phyloP scores from a whole-genome alignment of 352 stramenopile species.

The Pythium graminicola region DNA sequence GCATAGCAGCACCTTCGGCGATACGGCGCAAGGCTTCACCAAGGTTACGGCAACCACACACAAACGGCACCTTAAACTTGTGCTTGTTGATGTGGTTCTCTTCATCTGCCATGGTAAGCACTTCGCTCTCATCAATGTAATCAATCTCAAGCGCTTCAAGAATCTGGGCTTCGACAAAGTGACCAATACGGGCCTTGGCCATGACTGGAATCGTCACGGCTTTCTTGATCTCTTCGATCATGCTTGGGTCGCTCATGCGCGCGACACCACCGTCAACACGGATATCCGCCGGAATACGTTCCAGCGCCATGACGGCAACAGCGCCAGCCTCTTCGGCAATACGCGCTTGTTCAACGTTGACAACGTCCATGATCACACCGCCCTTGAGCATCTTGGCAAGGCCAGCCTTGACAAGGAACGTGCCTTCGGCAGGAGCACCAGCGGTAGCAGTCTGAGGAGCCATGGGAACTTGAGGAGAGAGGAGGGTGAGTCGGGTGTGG shows the following conservation, averaged over 20 bases:
- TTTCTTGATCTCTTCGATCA: conserved; percentile 98
- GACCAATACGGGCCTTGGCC: conserved; percentile 97
- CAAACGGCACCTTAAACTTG: conserved; percentile 97
- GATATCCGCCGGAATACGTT: conserved; percentile 98
- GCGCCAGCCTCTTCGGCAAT: conserved; percentile 97
- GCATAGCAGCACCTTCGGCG: conserved; percentile 95
- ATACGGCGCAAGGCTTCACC: conserved; percentile 94
- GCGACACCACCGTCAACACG: conserved; percentile 94
- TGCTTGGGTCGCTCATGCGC: conserved; percentile 95
- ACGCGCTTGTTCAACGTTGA: conserved; percentile 89
- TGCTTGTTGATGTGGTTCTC: conserved; percentile 96
- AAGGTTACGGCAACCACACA: conserved; percentile 97
- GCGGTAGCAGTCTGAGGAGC: conserved; percentile 25
- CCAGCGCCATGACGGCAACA: conserved; percentile 97
- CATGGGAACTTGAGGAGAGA: conserved; percentile 12
- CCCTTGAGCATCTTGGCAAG: conserved; percentile 98
- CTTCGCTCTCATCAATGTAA: conserved; percentile 98
- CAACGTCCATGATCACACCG: conserved; percentile 97
- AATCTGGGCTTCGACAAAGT: conserved; percentile 99
- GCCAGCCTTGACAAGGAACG: conserved; percentile 93
- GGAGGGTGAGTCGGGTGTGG: conserved; percentile 4
- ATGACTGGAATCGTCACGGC: conserved; percentile 98
- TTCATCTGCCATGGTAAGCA: conserved; percentile 98
- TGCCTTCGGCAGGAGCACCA: conserved; percentile 52
- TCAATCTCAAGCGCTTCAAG: conserved; percentile 96